Evolutionary conservation across 2,329 filamentous ascomycete genomes (phyloP).

Genomic region (Tolypocladium paradoxum): DNA sequence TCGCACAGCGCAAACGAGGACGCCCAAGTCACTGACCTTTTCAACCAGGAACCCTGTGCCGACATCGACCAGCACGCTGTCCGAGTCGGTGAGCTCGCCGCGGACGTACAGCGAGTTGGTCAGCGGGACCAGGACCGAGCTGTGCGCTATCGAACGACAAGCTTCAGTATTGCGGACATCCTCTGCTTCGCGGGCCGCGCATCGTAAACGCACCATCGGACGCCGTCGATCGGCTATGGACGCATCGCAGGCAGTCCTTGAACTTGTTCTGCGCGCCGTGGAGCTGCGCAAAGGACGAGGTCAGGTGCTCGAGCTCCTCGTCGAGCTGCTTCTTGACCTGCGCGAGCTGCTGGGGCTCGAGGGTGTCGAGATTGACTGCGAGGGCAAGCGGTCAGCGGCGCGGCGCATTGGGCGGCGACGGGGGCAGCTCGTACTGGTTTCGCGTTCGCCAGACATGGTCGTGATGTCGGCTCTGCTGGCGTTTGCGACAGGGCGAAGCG

Average conservation of each 20-base stretch:
- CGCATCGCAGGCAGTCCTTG: slow-evolving; percentile 73
- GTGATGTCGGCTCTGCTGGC: neutral
- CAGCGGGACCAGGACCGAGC: slow-evolving; percentile 76
- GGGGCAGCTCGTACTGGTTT: slow-evolving; percentile 15
- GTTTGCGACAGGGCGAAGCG: neutral
- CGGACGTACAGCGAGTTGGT: slow-evolving; percentile 93
- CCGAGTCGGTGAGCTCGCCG: slow-evolving; percentile 62
- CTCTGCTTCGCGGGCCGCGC: neutral
- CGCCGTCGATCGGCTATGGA: slow-evolving; percentile 36
- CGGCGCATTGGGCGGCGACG: neutral
- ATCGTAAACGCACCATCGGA: slow-evolving; percentile 15
- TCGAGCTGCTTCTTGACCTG: slow-evolving; percentile 94
- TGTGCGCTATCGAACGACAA: slow-evolving; percentile 15
- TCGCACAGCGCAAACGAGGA: neutral
- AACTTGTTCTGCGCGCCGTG: slow-evolving; percentile 87
- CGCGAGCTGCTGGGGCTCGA: slow-evolving; percentile 76
- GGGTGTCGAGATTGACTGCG: slow-evolving; percentile 55
- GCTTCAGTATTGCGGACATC: neutral
- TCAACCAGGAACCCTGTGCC: slow-evolving; percentile 93
- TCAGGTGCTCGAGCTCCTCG: slow-evolving; percentile 90
- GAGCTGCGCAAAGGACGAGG: slow-evolving; percentile 78
- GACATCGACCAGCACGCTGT: slow-evolving; percentile 79
- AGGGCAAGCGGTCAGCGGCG: neutral
- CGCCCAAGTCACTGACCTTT: slow-evolving; percentile 47
- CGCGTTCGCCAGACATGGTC: slow-evolving; percentile 22